Evolutionary conservation across 768 basidiomycete species (phyloP).

Genomic region (Leccinum longicurvipes): DNA sequence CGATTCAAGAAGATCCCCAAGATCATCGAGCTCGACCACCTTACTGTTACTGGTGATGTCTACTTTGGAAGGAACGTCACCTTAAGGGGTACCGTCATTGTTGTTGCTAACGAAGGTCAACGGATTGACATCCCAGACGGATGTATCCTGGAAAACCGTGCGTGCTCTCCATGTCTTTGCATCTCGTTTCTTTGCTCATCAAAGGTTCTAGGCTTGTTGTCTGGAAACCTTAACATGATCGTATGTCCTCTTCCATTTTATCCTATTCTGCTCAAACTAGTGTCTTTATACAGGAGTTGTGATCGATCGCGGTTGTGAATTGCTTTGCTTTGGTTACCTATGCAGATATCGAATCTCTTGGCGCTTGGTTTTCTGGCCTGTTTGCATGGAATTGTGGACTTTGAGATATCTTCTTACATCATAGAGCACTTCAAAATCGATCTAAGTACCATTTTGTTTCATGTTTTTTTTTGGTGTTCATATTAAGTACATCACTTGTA

Average conservation of each 20-base stretch:
- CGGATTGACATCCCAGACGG: conserved; percentile 76
- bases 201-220: conserved; percentile 49
- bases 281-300: conserved; percentile 28
- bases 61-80: conserved; percentile 65
- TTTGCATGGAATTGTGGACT: conserved; percentile 22
- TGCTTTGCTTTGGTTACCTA: neutral
- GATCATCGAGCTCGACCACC: conserved; percentile 70
- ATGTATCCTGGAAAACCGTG: conserved; percentile 65
- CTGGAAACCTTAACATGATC: conserved; percentile 74
- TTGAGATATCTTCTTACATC: conserved; percentile 1
- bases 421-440: conserved; percentile 13
- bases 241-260: conserved; percentile 34
- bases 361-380: conserved; percentile 5
- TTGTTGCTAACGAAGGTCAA: conserved; percentile 76
- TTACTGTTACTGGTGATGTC: conserved; percentile 70
- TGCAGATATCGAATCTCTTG: conserved; percentile 4
- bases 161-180: conserved; percentile 12
- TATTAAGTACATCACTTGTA: neutral
- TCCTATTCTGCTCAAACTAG: neutral
- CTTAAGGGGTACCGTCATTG: conserved; percentile 63
- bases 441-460: neutral
- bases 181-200: conserved; percentile 13
- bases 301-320: conserved; percentile 6
- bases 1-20: conserved; percentile 74
- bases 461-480: conserved; percentile 3